Evolutionary conservation across 2,329 filamentous ascomycete genomes (phyloP).

Genomic region (Fusarium luffae): DNA sequence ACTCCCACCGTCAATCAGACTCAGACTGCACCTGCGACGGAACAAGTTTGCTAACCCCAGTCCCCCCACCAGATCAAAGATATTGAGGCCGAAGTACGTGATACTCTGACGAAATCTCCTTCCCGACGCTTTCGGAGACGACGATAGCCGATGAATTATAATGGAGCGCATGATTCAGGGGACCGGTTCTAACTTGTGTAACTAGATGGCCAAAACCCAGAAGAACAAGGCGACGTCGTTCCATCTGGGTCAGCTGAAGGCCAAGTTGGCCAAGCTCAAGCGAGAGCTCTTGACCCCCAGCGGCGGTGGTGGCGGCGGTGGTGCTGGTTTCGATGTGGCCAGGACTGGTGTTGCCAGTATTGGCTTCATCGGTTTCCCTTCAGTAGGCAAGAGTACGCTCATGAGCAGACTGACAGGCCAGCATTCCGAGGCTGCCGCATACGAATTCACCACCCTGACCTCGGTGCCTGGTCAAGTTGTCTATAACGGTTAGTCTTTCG

Average conservation of each 20-base stretch:
- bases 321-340: slow-evolving; percentile 92
- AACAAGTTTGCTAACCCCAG: slow-evolving; percentile 50
- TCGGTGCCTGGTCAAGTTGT: slow-evolving; percentile 95
- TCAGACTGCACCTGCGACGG: neutral
- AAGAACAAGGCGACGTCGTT: slow-evolving; percentile 97
- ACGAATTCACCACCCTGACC: slow-evolving; percentile 98
- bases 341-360: slow-evolving; percentile 97
- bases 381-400: slow-evolving; percentile 96
- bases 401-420: slow-evolving; percentile 96
- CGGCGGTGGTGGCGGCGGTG: slow-evolving; percentile 81
- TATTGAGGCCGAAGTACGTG: slow-evolving; percentile 89
- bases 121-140: slow-evolving; percentile 21
- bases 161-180: slow-evolving; percentile 1
- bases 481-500: slow-evolving; percentile 77
- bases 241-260: slow-evolving; percentile 95
- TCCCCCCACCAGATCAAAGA: slow-evolving; percentile 81
- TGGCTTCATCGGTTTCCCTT: slow-evolving; percentile 98
- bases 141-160: slow-evolving; percentile 5
- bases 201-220: slow-evolving; percentile 92
- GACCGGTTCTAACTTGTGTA: slow-evolving; percentile 32
- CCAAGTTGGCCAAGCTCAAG: slow-evolving; percentile 98
- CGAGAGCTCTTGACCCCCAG: slow-evolving; percentile 91
- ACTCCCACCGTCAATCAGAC: slow-evolving; percentile 5
- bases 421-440: slow-evolving; percentile 96
- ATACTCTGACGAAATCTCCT: slow-evolving; percentile 19